Evolutionary conservation across 169 alveolate genomes (phyloP).

Genomic region (Eimeria acervulina): DNA sequence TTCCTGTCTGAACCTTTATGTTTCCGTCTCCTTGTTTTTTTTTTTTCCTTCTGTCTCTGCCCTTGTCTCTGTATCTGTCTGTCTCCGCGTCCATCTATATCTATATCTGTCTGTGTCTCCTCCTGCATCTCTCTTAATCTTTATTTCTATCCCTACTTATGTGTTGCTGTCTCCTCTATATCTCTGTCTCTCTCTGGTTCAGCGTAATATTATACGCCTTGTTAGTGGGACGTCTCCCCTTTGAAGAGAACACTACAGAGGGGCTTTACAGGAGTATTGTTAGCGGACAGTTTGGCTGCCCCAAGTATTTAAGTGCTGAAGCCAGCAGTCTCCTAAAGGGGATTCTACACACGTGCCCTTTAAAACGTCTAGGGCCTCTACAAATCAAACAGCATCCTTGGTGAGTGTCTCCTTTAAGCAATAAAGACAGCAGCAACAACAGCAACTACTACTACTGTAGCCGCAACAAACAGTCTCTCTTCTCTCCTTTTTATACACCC

Average conservation of each 20-base stretch:
- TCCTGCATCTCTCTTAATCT: too few relatives aligned
- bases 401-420: too few relatives aligned
- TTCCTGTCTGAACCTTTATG: neutral
- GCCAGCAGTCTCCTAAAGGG: constrained; percentile 78
- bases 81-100: neutral
- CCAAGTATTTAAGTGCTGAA: constrained; percentile 83
- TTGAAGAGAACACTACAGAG: constrained; percentile 93
- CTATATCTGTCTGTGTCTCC: too few relatives aligned
- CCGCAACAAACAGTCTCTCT: too few relatives aligned
- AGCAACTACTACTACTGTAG: too few relatives aligned
- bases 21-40: neutral
- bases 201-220: constrained; percentile 94
- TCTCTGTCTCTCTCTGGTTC: constrained; percentile 81
- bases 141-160: too few relatives aligned
- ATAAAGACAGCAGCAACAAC: too few relatives aligned
- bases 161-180: too few relatives aligned
- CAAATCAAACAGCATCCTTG: constrained; percentile 82
- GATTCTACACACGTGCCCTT: constrained; percentile 51
- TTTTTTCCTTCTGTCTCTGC: neutral
- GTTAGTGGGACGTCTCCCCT: constrained; percentile 95
- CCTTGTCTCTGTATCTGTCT: neutral
- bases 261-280: constrained; percentile 91
- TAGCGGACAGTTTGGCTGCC: constrained; percentile 88
- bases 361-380: constrained; percentile 14
- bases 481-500: too few relatives aligned